phyloP scores from a whole-genome alignment of 2,329 filamentous ascomycete species.

The Phoma herbarum region DNA sequence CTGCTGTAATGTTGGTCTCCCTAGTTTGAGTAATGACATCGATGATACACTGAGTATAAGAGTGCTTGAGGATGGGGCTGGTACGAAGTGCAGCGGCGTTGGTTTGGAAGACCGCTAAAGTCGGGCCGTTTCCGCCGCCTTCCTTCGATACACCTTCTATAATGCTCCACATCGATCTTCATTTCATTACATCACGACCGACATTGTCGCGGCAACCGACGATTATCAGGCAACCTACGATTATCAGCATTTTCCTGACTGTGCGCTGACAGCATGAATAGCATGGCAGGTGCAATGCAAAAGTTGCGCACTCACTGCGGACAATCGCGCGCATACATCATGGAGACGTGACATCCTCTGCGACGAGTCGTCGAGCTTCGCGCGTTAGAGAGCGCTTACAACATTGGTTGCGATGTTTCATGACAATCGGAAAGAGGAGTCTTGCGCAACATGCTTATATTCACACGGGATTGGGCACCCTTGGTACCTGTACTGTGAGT shows the following conservation, averaged over 20 bases:
- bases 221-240: neutral
- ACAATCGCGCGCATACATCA: neutral
- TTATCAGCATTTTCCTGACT: neutral
- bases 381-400: neutral
- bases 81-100: neutral
- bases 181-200: neutral
- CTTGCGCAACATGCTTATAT: neutral
- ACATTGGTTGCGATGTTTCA: neutral
- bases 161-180: neutral
- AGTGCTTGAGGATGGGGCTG: neutral
- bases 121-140: constrained; percentile 4
- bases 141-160: neutral
- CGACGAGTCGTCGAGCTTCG: neutral
- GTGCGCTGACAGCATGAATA: neutral
- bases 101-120: constrained; percentile 6
- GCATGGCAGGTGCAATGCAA: neutral
- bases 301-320: neutral
- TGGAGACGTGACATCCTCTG: neutral
- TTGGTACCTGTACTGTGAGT: no score
- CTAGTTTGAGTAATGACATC: constrained; percentile 16
- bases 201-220: neutral
- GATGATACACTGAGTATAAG: constrained; percentile 1
- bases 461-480: neutral
- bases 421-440: no score
- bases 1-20: constrained; percentile 8